Evolutionary conservation across 169 alveolate genomes (phyloP), one percentile per base, ranked within the genome.

Genomic region (Plasmodium blacklocki): DNA sequence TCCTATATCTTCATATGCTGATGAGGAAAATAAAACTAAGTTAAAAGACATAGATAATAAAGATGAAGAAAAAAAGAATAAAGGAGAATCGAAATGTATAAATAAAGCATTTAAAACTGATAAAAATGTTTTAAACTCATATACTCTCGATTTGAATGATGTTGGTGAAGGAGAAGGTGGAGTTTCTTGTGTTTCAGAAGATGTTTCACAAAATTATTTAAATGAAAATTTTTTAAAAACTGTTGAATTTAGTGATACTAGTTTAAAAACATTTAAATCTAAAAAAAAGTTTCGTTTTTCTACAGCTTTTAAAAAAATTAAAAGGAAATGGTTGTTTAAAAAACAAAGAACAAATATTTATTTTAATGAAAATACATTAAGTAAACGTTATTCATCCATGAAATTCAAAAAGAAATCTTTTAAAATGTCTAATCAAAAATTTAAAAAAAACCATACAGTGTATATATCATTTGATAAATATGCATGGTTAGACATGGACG

Each of bases 401-500:
- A 86, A 70, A 86, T 15, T 71, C 3, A 73, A 73, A 49, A 67
- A 60, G 58, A 56, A 47, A 29, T 11, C 15, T 6, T 58, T 59
- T 49, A 52, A 67, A 56, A 21, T 39, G 1, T 32, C 76, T 3
- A 12, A n/a, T 68, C 70, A 39, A 62, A 58, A 39, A 12, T 49
- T 15, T 29, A 62, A 12, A 45, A 86, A 60, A 86, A 60, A 56
- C 2, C 88, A 86, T 26, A 86, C 92, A 49, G 73, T 71, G 1
- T 86, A 86, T 72, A 60, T 86, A 18, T 86, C 92, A 12, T 86
- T 86, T 72, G 92, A 86, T 60, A 86, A 86, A 72, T 86, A 86
- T 72, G 88, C 93, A 8, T 96, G 98, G 97, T 85, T 96, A 56
- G 98, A 96, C 71, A 87, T 96, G 96, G 98, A 96, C 86, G 98